phyloP scores from a whole-genome alignment of 768 basidiomycete species.

The Asterophora parasitica region DNA sequence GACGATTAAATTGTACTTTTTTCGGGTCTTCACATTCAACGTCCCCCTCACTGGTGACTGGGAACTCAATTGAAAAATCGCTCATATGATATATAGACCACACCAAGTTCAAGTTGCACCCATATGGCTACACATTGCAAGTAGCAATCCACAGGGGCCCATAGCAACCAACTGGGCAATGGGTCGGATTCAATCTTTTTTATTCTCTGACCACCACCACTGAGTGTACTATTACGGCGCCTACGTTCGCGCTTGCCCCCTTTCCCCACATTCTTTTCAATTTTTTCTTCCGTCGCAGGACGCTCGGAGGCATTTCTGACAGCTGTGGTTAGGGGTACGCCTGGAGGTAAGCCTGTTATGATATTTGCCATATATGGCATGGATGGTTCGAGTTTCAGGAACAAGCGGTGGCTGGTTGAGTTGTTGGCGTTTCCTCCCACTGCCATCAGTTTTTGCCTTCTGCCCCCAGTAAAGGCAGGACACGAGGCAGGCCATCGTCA shows the following conservation, averaged over 20 bases:
- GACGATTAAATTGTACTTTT: not conserved
- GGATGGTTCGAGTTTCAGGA: slow-evolving; percentile 23
- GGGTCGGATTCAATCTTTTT: not conserved
- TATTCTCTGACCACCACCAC: slow-evolving; percentile 7
- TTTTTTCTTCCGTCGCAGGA: slow-evolving; percentile 1
- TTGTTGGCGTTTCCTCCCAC: slow-evolving; percentile 16
- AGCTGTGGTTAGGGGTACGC: slow-evolving; percentile 15
- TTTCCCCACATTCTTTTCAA: slow-evolving; percentile 2
- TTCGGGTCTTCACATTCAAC: too few relatives aligned
- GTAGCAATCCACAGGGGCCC: slow-evolving; percentile 1
- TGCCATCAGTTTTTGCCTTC: slow-evolving; percentile 16
- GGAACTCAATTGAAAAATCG: too few relatives aligned
- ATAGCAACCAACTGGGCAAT: slow-evolving; percentile 13
- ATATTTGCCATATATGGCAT: slow-evolving; percentile 12
- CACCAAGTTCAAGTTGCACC: too few relatives aligned
- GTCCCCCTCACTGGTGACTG: too few relatives aligned
- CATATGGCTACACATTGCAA: too few relatives aligned
- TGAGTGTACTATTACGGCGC: not conserved
- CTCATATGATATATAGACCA: too few relatives aligned
- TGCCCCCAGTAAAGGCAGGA: slow-evolving; percentile 36
- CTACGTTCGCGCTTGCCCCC: not conserved
- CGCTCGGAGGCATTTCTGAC: not conserved
- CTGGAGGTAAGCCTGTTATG: slow-evolving; percentile 14
- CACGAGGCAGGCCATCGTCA: slow-evolving; percentile 43
- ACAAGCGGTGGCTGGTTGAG: slow-evolving; percentile 12